These are phyloP conservation scores for Ramularia endophylla DNA, from an alignment of 2,329 filamentous ascomycete species.

Conservation along the genomic window DNA sequence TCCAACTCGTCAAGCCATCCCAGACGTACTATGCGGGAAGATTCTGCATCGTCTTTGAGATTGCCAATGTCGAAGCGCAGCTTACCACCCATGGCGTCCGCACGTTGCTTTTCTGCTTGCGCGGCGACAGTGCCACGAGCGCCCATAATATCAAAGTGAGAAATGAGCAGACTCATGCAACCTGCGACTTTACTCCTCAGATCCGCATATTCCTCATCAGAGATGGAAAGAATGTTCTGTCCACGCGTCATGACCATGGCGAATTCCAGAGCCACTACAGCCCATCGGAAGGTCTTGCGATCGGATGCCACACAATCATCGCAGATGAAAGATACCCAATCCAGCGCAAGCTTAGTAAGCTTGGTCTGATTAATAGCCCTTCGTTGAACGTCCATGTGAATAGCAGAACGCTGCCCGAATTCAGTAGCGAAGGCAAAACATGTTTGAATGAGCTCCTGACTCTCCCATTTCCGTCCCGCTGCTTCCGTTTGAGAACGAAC, in stretches of 20 bases:
- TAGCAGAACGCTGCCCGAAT: conserved; percentile 88
- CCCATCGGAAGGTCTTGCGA: conserved; percentile 95
- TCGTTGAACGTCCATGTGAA: conserved; percentile 93
- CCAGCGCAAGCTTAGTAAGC: conserved; percentile 83
- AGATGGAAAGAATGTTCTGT: conserved; percentile 84
- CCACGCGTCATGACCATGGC: conserved; percentile 96
- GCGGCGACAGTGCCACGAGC: conserved; percentile 88
- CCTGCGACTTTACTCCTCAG: conserved; percentile 85
- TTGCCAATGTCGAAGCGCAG: conserved; percentile 70
- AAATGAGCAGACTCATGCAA: conserved; percentile 96
- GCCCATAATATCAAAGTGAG: conserved; percentile 98
- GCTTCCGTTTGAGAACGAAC: conserved; percentile 73
- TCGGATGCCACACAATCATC: conserved; percentile 94
- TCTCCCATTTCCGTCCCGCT: conserved; percentile 58
- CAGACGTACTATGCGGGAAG: conserved; percentile 64
- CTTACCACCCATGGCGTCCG: conserved; percentile 73
- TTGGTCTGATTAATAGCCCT: conserved; percentile 97
- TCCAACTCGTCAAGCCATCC: conserved; percentile 68
- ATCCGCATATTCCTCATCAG: conserved; percentile 77
- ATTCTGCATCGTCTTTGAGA: conserved; percentile 76
- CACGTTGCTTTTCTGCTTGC: conserved; percentile 83
- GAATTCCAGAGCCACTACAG: conserved; percentile 90
- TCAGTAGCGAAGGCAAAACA: conserved; percentile 99
- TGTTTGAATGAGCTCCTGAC: conserved; percentile 93
- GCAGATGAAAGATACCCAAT: conserved; percentile 98